Percentiles rank a stretch among this genome's conserved stretches.
These are phyloP conservation scores for Collybia nuda DNA, from an alignment of 768 basidiomycete genomes.

Conservation along the genomic window DNA sequence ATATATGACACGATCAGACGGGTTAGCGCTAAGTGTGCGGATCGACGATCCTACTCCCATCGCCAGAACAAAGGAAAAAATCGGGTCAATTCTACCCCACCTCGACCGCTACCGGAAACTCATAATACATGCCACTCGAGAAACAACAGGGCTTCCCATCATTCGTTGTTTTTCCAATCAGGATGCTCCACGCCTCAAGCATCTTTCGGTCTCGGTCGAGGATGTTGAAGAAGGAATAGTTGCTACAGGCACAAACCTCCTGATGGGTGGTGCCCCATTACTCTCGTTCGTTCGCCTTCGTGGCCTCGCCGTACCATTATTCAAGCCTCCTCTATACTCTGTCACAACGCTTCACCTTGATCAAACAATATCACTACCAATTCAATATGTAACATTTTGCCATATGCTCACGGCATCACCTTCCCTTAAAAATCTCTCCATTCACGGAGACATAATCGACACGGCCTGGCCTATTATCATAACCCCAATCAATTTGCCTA, in stretches of 20 bases:
- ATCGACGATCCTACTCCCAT: conserved; percentile 17
- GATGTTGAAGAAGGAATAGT: conserved; percentile 22
- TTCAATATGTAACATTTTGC: conserved; percentile 33
- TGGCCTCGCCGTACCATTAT: conserved; percentile 40
- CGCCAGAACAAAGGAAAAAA: conserved; percentile 17
- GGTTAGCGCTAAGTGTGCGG: conserved; percentile 29
- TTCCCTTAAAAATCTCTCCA: conserved; percentile 37
- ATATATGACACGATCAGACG: conserved; percentile 33
- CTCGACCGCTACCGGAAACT: conserved; percentile 36
- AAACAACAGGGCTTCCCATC: conserved; percentile 22
- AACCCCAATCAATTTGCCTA: conserved; percentile 29
- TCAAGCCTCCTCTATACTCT: conserved; percentile 31
- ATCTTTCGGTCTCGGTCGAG: conserved; percentile 37
- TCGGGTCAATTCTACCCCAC: conserved; percentile 29
- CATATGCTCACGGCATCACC: conserved; percentile 32
- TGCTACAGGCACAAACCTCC: conserved; percentile 19
- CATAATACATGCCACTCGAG: conserved; percentile 25
- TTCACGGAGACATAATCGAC: conserved; percentile 41
- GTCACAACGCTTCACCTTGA: conserved; percentile 46
- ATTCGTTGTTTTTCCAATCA: conserved; percentile 27
- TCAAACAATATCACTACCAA: conserved; percentile 33
- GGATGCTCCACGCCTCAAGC: conserved; percentile 31
- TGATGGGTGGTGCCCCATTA: conserved; percentile 25
- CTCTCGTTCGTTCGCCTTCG: conserved; percentile 42
- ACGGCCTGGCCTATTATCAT: conserved; percentile 23